These are phyloP conservation scores for Picea glauca DNA, from an alignment of 75 land plant genomes.

Conservation along the genomic window DNA sequence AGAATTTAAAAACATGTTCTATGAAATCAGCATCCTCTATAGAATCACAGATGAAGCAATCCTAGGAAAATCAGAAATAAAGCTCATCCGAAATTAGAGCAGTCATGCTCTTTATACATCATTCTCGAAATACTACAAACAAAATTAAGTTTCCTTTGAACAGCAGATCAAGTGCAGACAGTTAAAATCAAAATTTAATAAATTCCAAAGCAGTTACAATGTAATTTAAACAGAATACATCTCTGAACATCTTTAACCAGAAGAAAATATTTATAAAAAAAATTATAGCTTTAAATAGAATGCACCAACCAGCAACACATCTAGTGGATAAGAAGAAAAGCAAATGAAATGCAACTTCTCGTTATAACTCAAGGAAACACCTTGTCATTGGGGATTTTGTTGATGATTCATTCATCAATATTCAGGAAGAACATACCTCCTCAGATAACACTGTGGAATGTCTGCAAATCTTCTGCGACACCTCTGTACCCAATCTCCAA, in stretches of 20 bases:
- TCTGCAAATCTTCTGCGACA: too few species aligned
- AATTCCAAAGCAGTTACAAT: background rate
- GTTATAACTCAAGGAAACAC: background rate
- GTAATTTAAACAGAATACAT: background rate
- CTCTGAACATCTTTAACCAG: background rate
- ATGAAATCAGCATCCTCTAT: background rate
- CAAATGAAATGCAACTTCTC: background rate
- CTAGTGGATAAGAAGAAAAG: too few species aligned
- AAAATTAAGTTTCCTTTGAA: background rate
- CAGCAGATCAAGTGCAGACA: background rate
- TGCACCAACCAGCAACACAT: too few species aligned
- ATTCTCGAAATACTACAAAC: background rate
- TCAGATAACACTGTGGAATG: too few species aligned
- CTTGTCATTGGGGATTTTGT: too few species aligned
- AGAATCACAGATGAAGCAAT: constrained; percentile 3
- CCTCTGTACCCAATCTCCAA: too few species aligned
- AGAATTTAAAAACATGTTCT: background rate
- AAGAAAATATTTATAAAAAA: background rate
- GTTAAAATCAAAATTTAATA: background rate
- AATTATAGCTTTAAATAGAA: too few species aligned
- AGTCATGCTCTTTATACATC: background rate
- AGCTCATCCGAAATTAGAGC: constrained; percentile 5
- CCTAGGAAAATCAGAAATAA: background rate
- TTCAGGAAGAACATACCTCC: too few species aligned
- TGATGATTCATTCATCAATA: too few species aligned